These are phyloP conservation scores for Aspergillus novofumigatus DNA, from an alignment of 2,329 filamentous ascomycete species.

Conservation along the genomic window DNA sequence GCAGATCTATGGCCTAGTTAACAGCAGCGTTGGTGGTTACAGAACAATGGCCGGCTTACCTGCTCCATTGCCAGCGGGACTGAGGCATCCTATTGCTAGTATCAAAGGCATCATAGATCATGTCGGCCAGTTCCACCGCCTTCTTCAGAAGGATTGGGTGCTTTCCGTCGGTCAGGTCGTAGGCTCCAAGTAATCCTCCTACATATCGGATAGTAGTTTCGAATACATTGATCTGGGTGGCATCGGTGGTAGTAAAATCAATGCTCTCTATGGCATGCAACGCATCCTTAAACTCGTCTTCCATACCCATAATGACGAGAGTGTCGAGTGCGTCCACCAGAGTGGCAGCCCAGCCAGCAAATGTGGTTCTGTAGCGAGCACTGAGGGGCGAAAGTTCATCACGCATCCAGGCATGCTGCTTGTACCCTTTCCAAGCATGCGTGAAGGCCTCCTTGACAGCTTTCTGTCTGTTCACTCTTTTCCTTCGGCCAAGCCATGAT, in stretches of 20 bases:
- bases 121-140: conserved; percentile 73
- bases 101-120: conserved; percentile 79
- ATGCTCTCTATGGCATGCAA: conserved; percentile 65
- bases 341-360: conserved; percentile 87
- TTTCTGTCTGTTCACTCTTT: conserved; percentile 60
- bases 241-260: conserved; percentile 72
- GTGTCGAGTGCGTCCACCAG: conserved; percentile 79
- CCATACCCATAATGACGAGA: conserved; percentile 77
- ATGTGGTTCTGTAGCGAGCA: conserved; percentile 68
- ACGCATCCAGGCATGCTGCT: conserved; percentile 72
- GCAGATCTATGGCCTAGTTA: conserved; percentile 23
- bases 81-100: conserved; percentile 92
- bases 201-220: conserved; percentile 91
- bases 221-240: conserved; percentile 74
- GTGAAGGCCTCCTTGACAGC: conserved; percentile 70
- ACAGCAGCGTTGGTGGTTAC: neutral
- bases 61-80: conserved; percentile 74
- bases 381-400: conserved; percentile 79
- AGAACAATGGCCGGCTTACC: conserved; percentile 33
- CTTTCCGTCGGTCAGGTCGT: conserved; percentile 72
- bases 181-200: conserved; percentile 78
- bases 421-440: conserved; percentile 81
- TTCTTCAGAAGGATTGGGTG: conserved; percentile 71
- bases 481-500: conserved; percentile 53
- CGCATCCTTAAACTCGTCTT: conserved; percentile 74